Evolutionary conservation across 2,329 filamentous ascomycete genomes (phyloP), one percentile per base, ranked within the genome.

Genomic region (Trichoderma cornu-damae): DNA sequence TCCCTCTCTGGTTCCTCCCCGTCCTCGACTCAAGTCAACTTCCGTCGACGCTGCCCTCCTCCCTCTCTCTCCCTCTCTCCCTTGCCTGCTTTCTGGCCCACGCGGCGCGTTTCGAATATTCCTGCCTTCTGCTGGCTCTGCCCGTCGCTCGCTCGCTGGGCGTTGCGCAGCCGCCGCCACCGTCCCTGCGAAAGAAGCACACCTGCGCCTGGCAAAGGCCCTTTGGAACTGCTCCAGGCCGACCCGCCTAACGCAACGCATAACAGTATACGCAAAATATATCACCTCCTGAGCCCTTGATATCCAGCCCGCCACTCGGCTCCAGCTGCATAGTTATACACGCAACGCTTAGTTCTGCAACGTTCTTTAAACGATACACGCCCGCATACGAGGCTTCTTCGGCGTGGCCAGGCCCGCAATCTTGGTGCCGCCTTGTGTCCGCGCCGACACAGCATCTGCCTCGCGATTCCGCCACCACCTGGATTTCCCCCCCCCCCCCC

Each of bases 401-500:
- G 48, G 40, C 18, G 49, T 43, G 49, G 59, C 50, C 24, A 24
- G 38, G 51, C 51, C 52, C 59, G 54, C 62, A 49, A 61, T 48
- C 44, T 59, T 47, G 50, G 47, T 54, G 58, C 57, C 58, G 61
- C 40, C 51, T 59, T 56, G 55, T 62, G 51, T 58, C 59, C 18
- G 37, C 35, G 16, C 52, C 47, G 35, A 52, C 40, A 40, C 46
- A 43, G 42, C 34, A 20, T 12, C 20, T 38, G 22, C 43, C 14
- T 20, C 18, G 18, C 48, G 20, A 57, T 16, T 8, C 22, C 16
- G 9, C 26, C 11, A 8, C 24, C 9, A 9, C 6, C 18, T 28
- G 34, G 28, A 24, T 62, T 9, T 61, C 62, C 60, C 57, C 51
- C 61, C 57, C 63, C 61, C 63, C 65, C 63, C 61, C 68, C 67